phyloP scores from a whole-genome alignment of 441 rosid species.

The Adansonia madagascariensis region DNA sequence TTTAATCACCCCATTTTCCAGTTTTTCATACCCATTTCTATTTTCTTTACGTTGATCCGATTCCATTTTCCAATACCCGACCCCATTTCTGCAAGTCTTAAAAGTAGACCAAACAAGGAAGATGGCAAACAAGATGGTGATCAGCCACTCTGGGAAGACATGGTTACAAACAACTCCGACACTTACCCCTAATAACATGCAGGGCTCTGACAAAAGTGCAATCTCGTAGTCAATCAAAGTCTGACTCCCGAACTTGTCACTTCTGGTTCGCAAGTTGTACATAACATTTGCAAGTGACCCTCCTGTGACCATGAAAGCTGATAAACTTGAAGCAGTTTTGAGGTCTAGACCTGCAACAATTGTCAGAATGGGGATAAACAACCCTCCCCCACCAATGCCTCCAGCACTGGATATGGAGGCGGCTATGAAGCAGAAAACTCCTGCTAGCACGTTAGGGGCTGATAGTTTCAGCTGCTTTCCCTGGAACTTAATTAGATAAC shows the following conservation, averaged over 20 bases:
- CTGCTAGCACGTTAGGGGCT: slow-evolving; percentile 48
- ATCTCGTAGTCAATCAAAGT: slow-evolving; percentile 69
- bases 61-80: slow-evolving; percentile 64
- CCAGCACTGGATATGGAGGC: slow-evolving; percentile 87
- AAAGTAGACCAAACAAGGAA: slow-evolving; percentile 85
- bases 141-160: slow-evolving; percentile 84
- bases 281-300: slow-evolving; percentile 81
- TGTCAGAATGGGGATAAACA: slow-evolving; percentile 75
- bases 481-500: slow-evolving; percentile 19
- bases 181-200: slow-evolving; percentile 87
- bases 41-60: slow-evolving; percentile 42
- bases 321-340: slow-evolving; percentile 74
- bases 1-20: slow-evolving; percentile 41
- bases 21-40: slow-evolving; percentile 36
- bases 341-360: slow-evolving; percentile 75
- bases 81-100: slow-evolving; percentile 70
- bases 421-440: slow-evolving; percentile 63
- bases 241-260: slow-evolving; percentile 50
- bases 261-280: slow-evolving; percentile 46
- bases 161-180: slow-evolving; percentile 77
- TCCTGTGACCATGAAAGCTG: slow-evolving; percentile 96
- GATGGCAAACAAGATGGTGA: slow-evolving; percentile 64
- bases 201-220: slow-evolving; percentile 78
- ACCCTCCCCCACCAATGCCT: slow-evolving; percentile 94
- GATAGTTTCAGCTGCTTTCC: slow-evolving; percentile 40